Percentiles rank a stretch among this genome's conserved stretches.
Conservation (phyloP, 2,329 filamentous ascomycete species). For the Didymella keratinophila region DNA sequence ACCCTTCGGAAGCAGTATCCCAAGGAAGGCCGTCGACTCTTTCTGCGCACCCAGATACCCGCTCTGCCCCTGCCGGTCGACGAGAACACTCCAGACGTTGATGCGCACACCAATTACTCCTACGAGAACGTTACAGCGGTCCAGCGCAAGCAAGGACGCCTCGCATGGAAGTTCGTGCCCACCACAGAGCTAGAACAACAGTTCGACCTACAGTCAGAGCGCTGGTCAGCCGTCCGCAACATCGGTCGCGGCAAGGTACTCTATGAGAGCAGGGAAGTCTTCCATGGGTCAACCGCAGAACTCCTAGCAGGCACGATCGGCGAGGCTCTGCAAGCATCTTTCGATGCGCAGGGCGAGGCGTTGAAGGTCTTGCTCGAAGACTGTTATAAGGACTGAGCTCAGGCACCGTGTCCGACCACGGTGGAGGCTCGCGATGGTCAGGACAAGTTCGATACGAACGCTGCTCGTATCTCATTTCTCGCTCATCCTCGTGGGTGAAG, state of each 20-base stretch:
- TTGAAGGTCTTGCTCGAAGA: conserved; percentile 36
- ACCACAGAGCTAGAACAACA: conserved; percentile 20
- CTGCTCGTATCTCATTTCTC: not conserved
- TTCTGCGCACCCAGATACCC: conserved; percentile 42
- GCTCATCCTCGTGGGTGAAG: not conserved
- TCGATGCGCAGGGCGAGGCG: conserved; percentile 40
- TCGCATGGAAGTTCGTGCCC: conserved; percentile 38
- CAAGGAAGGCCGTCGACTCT: conserved; percentile 31
- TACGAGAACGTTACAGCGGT: conserved; percentile 42
- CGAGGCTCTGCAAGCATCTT: conserved; percentile 33
- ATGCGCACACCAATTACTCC: conserved; percentile 31
- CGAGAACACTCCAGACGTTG: conserved; percentile 36
- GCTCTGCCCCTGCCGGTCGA: conserved; percentile 40
- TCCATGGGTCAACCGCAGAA: conserved; percentile 28
- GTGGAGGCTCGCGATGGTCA: not conserved
- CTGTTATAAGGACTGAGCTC: conserved; percentile 1
- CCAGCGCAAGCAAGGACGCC: conserved; percentile 32
- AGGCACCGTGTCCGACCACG: not conserved
- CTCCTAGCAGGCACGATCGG: conserved; percentile 24
- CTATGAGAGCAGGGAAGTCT: conserved; percentile 46
- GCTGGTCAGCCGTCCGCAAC: conserved; percentile 43
- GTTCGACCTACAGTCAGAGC: conserved; percentile 18
- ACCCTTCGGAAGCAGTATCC: conserved; percentile 38
- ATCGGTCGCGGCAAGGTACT: conserved; percentile 34
- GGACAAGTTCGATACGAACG: not conserved